Evolutionary conservation across 2,329 filamentous ascomycete species (phyloP).

Genomic region (Cercospora janseana): DNA sequence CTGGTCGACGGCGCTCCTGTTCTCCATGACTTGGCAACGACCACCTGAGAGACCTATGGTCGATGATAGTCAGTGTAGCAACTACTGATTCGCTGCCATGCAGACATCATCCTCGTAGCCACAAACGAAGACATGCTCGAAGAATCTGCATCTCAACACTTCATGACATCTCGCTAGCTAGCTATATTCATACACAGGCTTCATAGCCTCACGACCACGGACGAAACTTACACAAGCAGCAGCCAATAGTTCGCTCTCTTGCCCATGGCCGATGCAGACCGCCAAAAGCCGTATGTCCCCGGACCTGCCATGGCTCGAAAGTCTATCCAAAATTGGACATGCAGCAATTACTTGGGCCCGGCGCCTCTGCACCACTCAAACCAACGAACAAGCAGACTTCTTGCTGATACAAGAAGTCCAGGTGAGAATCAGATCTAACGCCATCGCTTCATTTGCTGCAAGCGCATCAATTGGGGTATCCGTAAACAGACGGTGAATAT

Average conservation of each 20-base stretch:
- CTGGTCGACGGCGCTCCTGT: too few species aligned
- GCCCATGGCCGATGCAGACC: too few species aligned
- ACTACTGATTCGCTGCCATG: too few species aligned
- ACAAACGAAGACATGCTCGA: background rate
- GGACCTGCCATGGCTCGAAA: background rate
- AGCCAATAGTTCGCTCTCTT: background rate
- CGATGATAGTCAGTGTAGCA: too few species aligned
- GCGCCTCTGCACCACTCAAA: slow-evolving; percentile 7
- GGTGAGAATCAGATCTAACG: slow-evolving; percentile 9
- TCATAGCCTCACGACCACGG: slow-evolving; percentile 7
- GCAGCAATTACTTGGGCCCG: slow-evolving; percentile 8
- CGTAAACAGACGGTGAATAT: slow-evolving; percentile 6
- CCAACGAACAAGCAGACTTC: slow-evolving; percentile 7
- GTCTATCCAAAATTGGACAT: slow-evolving; percentile 10
- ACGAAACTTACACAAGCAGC: slow-evolving; percentile 7
- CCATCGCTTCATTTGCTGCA: slow-evolving; percentile 14
- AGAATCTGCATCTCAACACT: slow-evolving; percentile 6
- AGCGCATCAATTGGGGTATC: slow-evolving; percentile 21
- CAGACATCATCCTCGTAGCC: too few species aligned
- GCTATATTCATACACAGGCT: slow-evolving; percentile 14
- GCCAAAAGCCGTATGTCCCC: slow-evolving; percentile 5
- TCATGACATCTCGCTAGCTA: slow-evolving; percentile 9
- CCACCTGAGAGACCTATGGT: too few species aligned
- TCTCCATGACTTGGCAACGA: too few species aligned
- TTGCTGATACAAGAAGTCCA: slow-evolving; percentile 8